phyloP scores from a whole-genome alignment of 1,284 basidiomycete species.

The Ceratobasidium sp. region DNA sequence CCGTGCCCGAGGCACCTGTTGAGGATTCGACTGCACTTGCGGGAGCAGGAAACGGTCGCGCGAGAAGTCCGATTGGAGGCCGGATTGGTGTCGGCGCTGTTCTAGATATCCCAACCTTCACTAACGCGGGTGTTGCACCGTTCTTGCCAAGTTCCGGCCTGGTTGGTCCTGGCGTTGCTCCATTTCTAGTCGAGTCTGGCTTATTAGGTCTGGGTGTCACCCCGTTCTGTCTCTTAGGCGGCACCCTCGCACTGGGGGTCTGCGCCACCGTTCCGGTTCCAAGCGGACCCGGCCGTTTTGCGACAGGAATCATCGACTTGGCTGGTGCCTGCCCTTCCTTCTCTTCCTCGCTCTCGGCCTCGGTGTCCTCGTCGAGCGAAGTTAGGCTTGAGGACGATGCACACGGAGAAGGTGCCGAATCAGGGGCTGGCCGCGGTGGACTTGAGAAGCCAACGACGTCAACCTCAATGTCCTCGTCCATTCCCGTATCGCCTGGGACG shows the following conservation, averaged over 20 bases:
- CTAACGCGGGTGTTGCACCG: constrained; percentile 7
- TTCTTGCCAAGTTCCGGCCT: not conserved
- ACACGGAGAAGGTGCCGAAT: not conserved
- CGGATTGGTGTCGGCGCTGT: constrained; percentile 3
- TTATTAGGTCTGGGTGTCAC: constrained; percentile 2
- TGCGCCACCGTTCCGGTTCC: not conserved
- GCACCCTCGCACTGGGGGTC: not conserved
- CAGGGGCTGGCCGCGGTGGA: not conserved
- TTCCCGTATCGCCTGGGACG: constrained; percentile 4
- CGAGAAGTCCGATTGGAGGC: not conserved
- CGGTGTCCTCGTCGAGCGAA: not conserved
- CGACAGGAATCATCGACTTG: constrained; percentile 36
- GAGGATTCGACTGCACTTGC: not conserved
- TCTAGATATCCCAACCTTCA: not conserved
- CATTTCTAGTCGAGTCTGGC: constrained; percentile 5
- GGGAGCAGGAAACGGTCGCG: not conserved
- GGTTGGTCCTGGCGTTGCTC: constrained; percentile 7
- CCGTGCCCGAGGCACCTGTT: not conserved
- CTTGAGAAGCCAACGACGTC: constrained; percentile 1
- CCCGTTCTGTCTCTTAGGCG: constrained; percentile 10
- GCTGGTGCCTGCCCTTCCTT: not conserved
- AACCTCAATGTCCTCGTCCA: constrained; percentile 5
- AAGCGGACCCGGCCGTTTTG: constrained; percentile 17
- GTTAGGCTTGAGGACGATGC: constrained; percentile 25
- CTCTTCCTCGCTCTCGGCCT: not conserved